A percentile compares a stretch with the other conserved stretches of the same genome.
phyloP scores from a whole-genome alignment of 169 alveolate species.

The Neospora caninum region DNA sequence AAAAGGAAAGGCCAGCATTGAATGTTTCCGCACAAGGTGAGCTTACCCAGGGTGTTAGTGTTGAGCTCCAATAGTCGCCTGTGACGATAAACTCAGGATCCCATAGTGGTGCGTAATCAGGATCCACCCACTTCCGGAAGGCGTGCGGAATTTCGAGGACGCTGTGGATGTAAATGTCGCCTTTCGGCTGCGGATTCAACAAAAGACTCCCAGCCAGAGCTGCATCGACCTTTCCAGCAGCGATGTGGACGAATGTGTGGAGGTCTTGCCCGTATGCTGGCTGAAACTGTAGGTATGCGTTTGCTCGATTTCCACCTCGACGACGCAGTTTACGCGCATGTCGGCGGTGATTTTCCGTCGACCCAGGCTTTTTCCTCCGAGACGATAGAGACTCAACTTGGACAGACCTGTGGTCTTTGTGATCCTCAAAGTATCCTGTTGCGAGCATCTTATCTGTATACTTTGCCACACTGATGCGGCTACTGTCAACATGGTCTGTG shows the following conservation, averaged over 20 bases:
- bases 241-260: conserved; percentile 30
- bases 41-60: conserved; percentile 17
- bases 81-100: conserved; percentile 36
- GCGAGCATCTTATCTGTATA: not conserved
- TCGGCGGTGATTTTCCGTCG: not conserved
- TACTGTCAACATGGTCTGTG: not conserved
- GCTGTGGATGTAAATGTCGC: not conserved
- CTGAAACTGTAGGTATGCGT: conserved; percentile 17
- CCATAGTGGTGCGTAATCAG: conserved; percentile 35
- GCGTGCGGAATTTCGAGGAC: conserved; percentile 33
- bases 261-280: conserved; percentile 29
- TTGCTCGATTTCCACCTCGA: not conserved
- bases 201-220: not conserved
- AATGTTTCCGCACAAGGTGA: not conserved
- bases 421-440: not conserved
- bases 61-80: conserved; percentile 43
- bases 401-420: not conserved
- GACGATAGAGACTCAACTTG: not conserved
- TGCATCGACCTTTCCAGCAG: not conserved
- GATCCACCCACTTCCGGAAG: conserved; percentile 10
- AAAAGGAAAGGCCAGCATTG: too few species aligned
- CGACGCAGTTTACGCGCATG: conserved; percentile 21
- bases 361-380: not conserved
- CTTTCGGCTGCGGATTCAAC: not conserved
- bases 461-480: not conserved